phyloP scores from a whole-genome alignment of 345 rosid species.

The Dimocarpus longan region DNA sequence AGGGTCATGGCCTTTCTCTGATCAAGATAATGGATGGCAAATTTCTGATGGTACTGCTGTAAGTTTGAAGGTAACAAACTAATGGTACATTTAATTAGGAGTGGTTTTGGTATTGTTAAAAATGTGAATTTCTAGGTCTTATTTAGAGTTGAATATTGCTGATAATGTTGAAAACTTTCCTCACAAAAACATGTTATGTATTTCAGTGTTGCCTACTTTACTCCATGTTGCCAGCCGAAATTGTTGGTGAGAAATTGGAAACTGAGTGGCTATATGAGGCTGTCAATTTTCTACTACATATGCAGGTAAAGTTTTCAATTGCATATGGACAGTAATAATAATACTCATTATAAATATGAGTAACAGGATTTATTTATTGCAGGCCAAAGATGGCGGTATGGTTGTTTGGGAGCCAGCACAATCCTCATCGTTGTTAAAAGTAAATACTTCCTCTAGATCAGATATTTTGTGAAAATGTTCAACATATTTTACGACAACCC shows the following conservation, averaged over 20 bases:
- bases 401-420: slow-evolving; percentile 57
- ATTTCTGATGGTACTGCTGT: slow-evolving; percentile 21
- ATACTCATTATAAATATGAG: no score
- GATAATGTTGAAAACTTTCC: neutral
- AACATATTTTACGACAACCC: no score
- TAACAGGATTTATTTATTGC: neutral
- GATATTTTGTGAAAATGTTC: neutral
- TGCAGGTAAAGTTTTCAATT: slow-evolving; percentile 33
- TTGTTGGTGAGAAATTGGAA: slow-evolving; percentile 45
- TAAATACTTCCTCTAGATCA: neutral
- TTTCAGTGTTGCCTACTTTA: slow-evolving; percentile 43
- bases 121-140: no score
- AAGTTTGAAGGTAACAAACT: slow-evolving; percentile 12
- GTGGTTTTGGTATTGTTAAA: no score
- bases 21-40: slow-evolving; percentile 25
- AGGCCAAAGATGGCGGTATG: slow-evolving; percentile 50
- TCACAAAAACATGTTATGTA: neutral
- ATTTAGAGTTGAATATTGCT: no score
- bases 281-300: slow-evolving; percentile 40
- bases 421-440: slow-evolving; percentile 57
- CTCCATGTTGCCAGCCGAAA: slow-evolving; percentile 34
- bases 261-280: slow-evolving; percentile 38
- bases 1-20: slow-evolving; percentile 23
- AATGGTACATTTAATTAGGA: neutral
- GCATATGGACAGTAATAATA: no score